Percentiles rank a stretch among this genome's conserved stretches.
These are phyloP conservation scores for Primulina tabacum DNA, from an alignment of 257 asterid genomes.

Conservation along the genomic window DNA sequence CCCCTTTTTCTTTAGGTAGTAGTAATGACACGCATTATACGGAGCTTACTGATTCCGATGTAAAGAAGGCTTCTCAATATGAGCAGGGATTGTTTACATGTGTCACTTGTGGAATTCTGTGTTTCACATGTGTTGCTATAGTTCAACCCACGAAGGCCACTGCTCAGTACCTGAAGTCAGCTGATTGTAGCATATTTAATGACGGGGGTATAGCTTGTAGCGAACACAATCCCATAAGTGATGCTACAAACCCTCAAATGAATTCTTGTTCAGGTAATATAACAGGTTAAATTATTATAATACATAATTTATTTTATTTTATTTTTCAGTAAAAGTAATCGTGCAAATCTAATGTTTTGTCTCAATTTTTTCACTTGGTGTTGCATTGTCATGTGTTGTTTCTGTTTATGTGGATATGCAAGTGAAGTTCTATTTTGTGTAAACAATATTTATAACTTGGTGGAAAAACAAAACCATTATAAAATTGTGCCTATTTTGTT, in stretches of 20 bases:
- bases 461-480: background rate
- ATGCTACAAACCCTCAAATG: conserved; percentile 33
- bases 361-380: background rate
- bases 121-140: conserved; percentile 87
- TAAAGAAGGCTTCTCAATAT: conserved; percentile 43
- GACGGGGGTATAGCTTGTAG: conserved; percentile 43
- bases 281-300: background rate
- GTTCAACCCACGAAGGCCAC: conserved; percentile 80
- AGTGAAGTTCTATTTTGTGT: background rate
- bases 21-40: conserved; percentile 33
- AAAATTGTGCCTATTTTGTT: background rate
- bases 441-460: too few relatives aligned
- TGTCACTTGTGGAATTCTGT: conserved; percentile 94
- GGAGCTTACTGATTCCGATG: conserved; percentile 32
- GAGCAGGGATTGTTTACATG: conserved; percentile 92
- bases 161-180: conserved; percentile 59
- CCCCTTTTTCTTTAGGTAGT: conserved; percentile 34
- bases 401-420: background rate
- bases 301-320: too few relatives aligned
- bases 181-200: conserved; percentile 59
- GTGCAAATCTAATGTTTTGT: background rate
- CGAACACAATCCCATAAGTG: conserved; percentile 29
- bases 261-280: conserved; percentile 46
- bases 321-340: conserved; percentile 12
- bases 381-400: conserved; percentile 6